phyloP scores from a whole-genome alignment of 768 basidiomycete species.

The Boletus vinaceobasis region DNA sequence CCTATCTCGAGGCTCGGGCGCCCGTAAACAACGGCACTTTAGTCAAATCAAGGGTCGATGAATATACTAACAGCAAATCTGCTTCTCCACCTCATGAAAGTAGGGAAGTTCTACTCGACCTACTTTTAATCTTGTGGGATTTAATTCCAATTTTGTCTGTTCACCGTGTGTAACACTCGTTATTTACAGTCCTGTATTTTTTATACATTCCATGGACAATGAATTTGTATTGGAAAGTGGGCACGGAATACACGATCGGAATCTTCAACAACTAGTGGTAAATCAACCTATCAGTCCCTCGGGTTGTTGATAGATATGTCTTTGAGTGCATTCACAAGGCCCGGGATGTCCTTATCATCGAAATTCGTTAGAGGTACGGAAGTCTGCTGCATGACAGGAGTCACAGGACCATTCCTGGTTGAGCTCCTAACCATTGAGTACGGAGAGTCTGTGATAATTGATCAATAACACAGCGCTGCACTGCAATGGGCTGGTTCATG shows the following conservation, averaged over 20 bases:
- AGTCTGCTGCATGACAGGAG: not conserved
- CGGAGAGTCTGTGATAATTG: slow-evolving; percentile 20
- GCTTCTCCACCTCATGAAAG: no score
- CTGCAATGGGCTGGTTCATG: not conserved
- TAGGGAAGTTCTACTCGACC: no score
- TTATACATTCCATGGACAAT: not conserved
- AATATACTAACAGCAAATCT: no score
- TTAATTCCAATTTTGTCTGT: not conserved
- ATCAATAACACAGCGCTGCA: not conserved
- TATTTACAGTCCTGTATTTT: not conserved
- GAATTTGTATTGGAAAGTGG: not conserved
- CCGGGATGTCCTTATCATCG: slow-evolving; percentile 4
- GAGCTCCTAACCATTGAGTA: not conserved
- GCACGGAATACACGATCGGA: not conserved
- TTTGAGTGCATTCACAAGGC: slow-evolving; percentile 10
- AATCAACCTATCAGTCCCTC: not conserved
- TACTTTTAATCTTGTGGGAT: no score
- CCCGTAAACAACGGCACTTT: no score
- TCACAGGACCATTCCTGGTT: not conserved
- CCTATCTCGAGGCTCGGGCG: no score
- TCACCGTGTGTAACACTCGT: not conserved
- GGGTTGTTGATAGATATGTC: slow-evolving; percentile 10
- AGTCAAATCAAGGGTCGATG: no score
- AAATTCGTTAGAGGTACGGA: not conserved
- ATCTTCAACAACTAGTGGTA: not conserved